A percentile compares a stretch with the other conserved stretches of the same genome.
phyloP scores from a whole-genome alignment of 176 grass and related monocot genomes.

The Oryza officinalis region DNA sequence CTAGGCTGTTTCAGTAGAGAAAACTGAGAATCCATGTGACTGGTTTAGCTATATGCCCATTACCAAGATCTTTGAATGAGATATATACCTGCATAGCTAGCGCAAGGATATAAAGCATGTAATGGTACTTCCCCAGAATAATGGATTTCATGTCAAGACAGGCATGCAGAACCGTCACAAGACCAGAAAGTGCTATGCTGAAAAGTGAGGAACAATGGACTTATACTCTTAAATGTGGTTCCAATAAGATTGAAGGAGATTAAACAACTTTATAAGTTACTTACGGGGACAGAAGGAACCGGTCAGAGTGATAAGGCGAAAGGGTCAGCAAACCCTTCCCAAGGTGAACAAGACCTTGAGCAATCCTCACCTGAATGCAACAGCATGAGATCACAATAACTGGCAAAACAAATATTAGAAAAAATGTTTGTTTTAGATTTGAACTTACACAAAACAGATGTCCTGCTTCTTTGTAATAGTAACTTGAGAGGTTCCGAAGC shows the following conservation, averaged over 20 bases:
- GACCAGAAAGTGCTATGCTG: slow-evolving; percentile 70
- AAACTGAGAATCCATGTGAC: slow-evolving; percentile 8
- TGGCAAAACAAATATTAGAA: background rate
- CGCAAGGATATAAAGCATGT: slow-evolving; percentile 71
- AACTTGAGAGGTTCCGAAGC: slow-evolving; percentile 78
- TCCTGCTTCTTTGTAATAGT: slow-evolving; percentile 85
- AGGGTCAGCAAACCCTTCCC: slow-evolving; percentile 79
- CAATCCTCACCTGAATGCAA: slow-evolving; percentile 62
- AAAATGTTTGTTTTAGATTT: background rate
- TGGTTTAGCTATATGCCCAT: background rate
- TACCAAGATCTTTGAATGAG: background rate
- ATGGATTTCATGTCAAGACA: slow-evolving; percentile 80
- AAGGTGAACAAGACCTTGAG: slow-evolving; percentile 73
- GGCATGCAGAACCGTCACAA: slow-evolving; percentile 63
- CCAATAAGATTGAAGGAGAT: background rate
- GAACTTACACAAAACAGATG: slow-evolving; percentile 71
- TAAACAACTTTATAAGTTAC: slow-evolving; percentile 10
- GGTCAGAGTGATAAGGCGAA: slow-evolving; percentile 76
- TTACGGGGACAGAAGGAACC: slow-evolving; percentile 70
- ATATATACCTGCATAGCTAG: slow-evolving; percentile 71
- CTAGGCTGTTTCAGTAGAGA: slow-evolving; percentile 52
- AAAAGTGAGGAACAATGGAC: background rate
- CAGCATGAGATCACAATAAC: background rate
- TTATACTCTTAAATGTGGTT: background rate
- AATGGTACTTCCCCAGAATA: slow-evolving; percentile 72